Evolutionary conservation across 768 basidiomycete species (phyloP).

Genomic region (Multifurca ochricompacta): DNA sequence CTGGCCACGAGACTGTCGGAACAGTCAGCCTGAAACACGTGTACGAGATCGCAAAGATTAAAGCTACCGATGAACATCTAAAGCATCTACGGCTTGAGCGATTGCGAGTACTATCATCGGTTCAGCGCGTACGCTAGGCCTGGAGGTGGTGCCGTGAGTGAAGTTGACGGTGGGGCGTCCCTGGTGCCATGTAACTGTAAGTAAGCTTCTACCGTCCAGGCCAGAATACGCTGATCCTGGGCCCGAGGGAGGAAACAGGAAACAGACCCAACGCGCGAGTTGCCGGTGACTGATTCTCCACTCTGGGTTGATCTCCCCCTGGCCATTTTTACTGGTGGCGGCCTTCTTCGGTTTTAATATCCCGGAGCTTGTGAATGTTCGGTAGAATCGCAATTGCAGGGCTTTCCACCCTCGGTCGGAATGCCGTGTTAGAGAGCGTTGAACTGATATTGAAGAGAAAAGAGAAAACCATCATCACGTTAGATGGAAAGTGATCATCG

Average conservation of each 20-base stretch:
- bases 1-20: conserved; percentile 69
- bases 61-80: conserved; percentile 83
- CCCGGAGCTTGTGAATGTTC: conserved; percentile 22
- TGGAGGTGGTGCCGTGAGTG: conserved; percentile 79
- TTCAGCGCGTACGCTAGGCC: conserved; percentile 80
- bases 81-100: conserved; percentile 79
- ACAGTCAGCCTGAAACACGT: conserved; percentile 93
- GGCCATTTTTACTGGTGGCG: conserved; percentile 14
- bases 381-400: conserved; percentile 19
- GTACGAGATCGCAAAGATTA: conserved; percentile 98
- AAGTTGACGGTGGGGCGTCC: conserved; percentile 18
- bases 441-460: conserved; percentile 18
- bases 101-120: conserved; percentile 86
- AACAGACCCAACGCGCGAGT: conserved; percentile 7
- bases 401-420: conserved; percentile 13
- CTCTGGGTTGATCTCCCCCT: conserved; percentile 13
- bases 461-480: too few species aligned
- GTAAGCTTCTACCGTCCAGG: conserved; percentile 7
- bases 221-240: conserved; percentile 13
- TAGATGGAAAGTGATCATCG: too few species aligned
- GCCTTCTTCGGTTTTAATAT: conserved; percentile 16
- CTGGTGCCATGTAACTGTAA: conserved; percentile 11
- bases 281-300: conserved; percentile 12
- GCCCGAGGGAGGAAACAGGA: conserved; percentile 1
- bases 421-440: conserved; percentile 18